These are phyloP conservation scores for Claviceps sp. DNA, from an alignment of 2,329 filamentous ascomycete genomes.

Conservation along the genomic window DNA sequence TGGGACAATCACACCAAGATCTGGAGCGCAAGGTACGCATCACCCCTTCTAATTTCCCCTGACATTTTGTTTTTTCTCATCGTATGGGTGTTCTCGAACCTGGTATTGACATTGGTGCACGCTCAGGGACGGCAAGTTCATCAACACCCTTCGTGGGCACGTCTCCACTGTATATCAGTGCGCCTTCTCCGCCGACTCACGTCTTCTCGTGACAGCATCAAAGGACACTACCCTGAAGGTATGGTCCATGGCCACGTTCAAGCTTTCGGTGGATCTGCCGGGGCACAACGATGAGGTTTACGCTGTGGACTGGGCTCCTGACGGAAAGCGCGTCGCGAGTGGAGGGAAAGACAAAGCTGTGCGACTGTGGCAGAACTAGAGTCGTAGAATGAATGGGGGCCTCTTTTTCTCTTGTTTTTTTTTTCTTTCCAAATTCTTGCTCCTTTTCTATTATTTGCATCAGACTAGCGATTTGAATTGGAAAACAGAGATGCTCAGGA, in stretches of 20 bases:
- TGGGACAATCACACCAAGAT: slow-evolving; percentile 95
- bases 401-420: background rate
- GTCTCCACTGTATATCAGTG: slow-evolving; percentile 85
- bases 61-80: background rate
- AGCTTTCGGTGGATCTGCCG: slow-evolving; percentile 67
- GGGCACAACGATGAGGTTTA: slow-evolving; percentile 91
- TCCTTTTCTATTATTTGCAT: background rate
- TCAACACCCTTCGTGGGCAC: slow-evolving; percentile 78
- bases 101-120: background rate
- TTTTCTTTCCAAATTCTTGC: too few relatives aligned
- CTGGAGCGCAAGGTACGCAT: slow-evolving; percentile 59
- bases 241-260: slow-evolving; percentile 80
- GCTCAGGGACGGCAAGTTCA: slow-evolving; percentile 55
- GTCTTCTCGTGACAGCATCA: slow-evolving; percentile 74
- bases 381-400: background rate
- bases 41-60: too few relatives aligned
- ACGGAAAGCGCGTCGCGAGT: slow-evolving; percentile 77
- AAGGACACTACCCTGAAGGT: slow-evolving; percentile 93
- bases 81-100: background rate
- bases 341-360: slow-evolving; percentile 85
- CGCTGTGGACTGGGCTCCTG: slow-evolving; percentile 87
- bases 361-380: slow-evolving; percentile 49
- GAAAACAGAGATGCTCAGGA: background rate
- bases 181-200: slow-evolving; percentile 81
- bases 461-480: background rate